Base-by-base conservation (phyloP, 768 basidiomycete species). In the Pleurotus pulmonarius region DNA sequence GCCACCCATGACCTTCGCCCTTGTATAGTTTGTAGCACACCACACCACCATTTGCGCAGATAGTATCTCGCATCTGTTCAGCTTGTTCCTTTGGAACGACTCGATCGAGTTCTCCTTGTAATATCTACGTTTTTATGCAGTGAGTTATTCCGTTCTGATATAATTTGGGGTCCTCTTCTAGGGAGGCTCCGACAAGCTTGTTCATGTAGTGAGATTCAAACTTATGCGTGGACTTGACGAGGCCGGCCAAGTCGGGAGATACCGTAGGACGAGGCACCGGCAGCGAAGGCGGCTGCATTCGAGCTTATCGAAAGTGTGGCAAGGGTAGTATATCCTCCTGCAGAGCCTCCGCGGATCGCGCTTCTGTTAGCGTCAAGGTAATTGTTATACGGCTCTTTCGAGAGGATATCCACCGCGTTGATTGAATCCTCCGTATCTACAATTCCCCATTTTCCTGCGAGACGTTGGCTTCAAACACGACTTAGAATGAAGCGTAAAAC, bases 291-390 rank as follows among this genome's bases (percentile, higher is more conserved):
- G 5, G 66, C 71, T 11, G 69, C 65, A 16, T 75, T 67, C 0
- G 74, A 68, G 9, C 73, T 70, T 9, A 70, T 75, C 11, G 75
- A 75, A 2, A 79, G 54, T 1, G 71, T 65, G 8, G 84, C 67
- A 29, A 94, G 79, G 5, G 78, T 76, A 1, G 88, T 90, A 67
- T 77, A 90, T 0, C 91, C 91, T 2, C 91, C 90, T 5, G 89
- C 80, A 9, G 87, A 89, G 0, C 81, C 75, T 1, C 92, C 92
- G 2, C 87, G 83, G 59, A 93, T 85, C n/a, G 83, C 81, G 4
- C 81, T 74, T 5, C 90, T 85, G 46, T 79, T 68, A 1, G 73
- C 69, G 58, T 94, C 91, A 55, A 90, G 77, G 61, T 86, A 79
- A 7, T 76, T 72, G 29, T 20, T 20, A 64, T 81, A 68, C 0